phyloP scores from a whole-genome alignment of 2,329 filamentous ascomycete species.

The Fusarium clavum region DNA sequence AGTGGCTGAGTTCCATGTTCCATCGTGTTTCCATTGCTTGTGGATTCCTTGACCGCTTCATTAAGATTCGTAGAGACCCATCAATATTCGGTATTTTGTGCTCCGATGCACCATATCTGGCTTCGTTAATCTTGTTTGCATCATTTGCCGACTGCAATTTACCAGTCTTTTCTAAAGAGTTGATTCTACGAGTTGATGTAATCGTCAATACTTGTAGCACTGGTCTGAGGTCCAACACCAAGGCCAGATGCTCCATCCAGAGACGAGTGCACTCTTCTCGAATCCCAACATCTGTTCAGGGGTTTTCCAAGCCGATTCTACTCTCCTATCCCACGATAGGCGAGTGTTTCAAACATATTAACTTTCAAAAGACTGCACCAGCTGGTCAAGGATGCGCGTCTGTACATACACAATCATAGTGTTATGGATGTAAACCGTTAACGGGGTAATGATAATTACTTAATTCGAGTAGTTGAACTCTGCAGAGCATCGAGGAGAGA shows the following conservation, averaged over 20 bases:
- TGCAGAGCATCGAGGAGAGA: not conserved
- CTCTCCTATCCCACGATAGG: not conserved
- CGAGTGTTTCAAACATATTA: not conserved
- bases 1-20: slow-evolving; percentile 17
- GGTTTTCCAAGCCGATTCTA: not conserved
- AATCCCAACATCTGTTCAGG: not conserved
- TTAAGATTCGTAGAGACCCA: not conserved
- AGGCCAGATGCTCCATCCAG: not conserved
- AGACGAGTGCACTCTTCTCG: not conserved
- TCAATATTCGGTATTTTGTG: not conserved
- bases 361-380: not conserved
- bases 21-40: slow-evolving; percentile 7
- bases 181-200: not conserved
- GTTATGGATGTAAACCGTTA: not conserved
- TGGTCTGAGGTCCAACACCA: not conserved
- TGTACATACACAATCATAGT: not conserved
- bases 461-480: not conserved
- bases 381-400: not conserved
- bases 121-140: not conserved
- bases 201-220: not conserved
- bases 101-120: not conserved
- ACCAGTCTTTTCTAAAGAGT: not conserved
- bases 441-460: not conserved
- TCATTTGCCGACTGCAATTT: not conserved
- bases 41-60: slow-evolving; percentile 20